Evolutionary conservation across 768 basidiomycete genomes (phyloP), one percentile per base, ranked within the genome.

Genomic region (Inosperma sp.): DNA sequence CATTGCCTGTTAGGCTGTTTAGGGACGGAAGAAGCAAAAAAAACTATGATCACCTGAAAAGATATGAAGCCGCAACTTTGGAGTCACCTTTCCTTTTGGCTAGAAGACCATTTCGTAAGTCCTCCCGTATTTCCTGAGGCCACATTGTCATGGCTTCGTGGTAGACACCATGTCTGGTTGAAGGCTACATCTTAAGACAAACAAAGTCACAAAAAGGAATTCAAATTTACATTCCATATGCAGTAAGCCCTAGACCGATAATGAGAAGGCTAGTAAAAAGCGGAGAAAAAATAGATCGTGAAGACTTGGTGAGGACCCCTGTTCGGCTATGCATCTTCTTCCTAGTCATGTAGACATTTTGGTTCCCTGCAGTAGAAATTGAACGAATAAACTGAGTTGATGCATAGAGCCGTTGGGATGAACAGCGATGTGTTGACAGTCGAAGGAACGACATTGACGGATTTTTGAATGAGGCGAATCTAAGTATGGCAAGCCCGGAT

Each of bases 31-130:
- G 7, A 21, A 7, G 10, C 29, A 17, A 30, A 8, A 17, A 36
- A 30, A 31, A n/a, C 19, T 46, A 17, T 39, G 65, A 77, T 48
- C 49, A 86, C 86, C 78, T 73, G 43, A 64, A 59, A 29, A 88
- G 69, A 58, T 75, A 81, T 26, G 71, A 68, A 52, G 75, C 72
- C 55, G 82, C 80, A 46, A 76, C 62, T 8, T 65, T 67, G 8
- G 75, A 57, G 59, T 88, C 79, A 2, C 76, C 79, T 49, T 79
- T 75, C 46, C 80, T 68, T 59, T 78, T 83, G 3, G 84, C 83
- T 51, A 75, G 75, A 35, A 89, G 71, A 3, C 82, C 87, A 3
- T 73, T 75, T 5, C 84, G 81, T 27, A 89, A 71, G 64, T 88
- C 84, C 25, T 67, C 63, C 4, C 84, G 78, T 2, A 89, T 64